Base-by-base conservation (phyloP, 2,329 filamentous ascomycete species). In the Lachnellula hyalina region DNA sequence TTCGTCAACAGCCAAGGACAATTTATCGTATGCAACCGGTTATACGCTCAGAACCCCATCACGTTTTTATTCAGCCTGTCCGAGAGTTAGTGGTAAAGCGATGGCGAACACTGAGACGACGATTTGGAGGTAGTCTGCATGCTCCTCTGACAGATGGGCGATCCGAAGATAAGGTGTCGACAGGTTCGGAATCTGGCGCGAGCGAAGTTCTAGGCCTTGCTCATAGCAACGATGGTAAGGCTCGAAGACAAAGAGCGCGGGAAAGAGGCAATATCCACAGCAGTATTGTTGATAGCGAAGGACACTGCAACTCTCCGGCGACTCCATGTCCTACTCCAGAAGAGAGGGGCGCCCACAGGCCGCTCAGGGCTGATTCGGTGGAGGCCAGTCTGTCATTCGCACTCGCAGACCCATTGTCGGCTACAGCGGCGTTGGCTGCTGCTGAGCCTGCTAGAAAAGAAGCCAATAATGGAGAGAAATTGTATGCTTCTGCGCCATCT, bases 21-120 rank as follows among this genome's bases (percentile, higher is more conserved):
- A 63, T 62, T 11, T 62, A 65, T 46, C 56, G 55, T 6, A 40
- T 67, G 14, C 59, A 65, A 11, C 55, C 64, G 21, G 54, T 62
- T 8, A 56, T 68, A 25, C 59, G 59, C 6, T 67, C 64, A 1
- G 66, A 68, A 23, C 62, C 62, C 12, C 65, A 67, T 51, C 63
- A 61, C 17, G 60, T 67, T 4, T 68, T 65, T 35, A 56, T 69
- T 4, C 66, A 69, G 38, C 66, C 66, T 4, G 66, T 67, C 2
- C 63, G 59, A 36, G 64, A 68, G 38, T 51, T 67, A 7, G 64
- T 66, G 3, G 65, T 68, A 4, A 66, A 63, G 47, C 57, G 61
- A 49, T 69, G 65, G 66, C 56, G 52, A 14, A 60, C 58, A 6
- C 54, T 68, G 25, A 49, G 63, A 46, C 54, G 63, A 12, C 59